These are phyloP conservation scores for Candida odintsovae DNA, from an alignment of 805 yeast species.

Conservation along the genomic window DNA sequence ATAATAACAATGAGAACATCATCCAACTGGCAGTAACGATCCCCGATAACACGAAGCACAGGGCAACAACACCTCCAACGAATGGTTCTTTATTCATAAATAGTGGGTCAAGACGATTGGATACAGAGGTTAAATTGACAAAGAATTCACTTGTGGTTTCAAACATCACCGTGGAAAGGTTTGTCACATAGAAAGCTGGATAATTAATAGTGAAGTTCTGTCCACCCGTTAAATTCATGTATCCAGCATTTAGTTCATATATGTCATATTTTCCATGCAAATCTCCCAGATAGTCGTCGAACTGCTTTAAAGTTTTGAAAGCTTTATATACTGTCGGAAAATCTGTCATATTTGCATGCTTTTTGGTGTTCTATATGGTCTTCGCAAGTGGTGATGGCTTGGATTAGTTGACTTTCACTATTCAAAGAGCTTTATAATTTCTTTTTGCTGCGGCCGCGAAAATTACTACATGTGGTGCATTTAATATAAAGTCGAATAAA, in stretches of 20 bases:
- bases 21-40: constrained; percentile 66
- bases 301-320: background rate
- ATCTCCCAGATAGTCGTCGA: constrained; percentile 9
- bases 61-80: constrained; percentile 32
- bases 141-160: constrained; percentile 6
- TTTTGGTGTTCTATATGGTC: too few relatives aligned
- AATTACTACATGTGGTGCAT: background rate
- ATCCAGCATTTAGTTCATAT: constrained; percentile 21
- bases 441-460: background rate
- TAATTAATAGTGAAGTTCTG: constrained; percentile 12
- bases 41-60: constrained; percentile 48
- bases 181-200: constrained; percentile 43
- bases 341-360: background rate
- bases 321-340: background rate
- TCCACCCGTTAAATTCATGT: background rate
- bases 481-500: background rate
- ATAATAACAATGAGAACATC: constrained; percentile 48
- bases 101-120: background rate
- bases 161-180: constrained; percentile 29
- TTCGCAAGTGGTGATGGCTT: too few relatives aligned
- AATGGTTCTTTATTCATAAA: constrained; percentile 28
- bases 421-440: background rate
- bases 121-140: constrained; percentile 4
- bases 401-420: too few relatives aligned
- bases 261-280: constrained; percentile 11